phyloP scores from a whole-genome alignment of 371 early-diverging fungal species.

The Apophysomyces elegans region DNA sequence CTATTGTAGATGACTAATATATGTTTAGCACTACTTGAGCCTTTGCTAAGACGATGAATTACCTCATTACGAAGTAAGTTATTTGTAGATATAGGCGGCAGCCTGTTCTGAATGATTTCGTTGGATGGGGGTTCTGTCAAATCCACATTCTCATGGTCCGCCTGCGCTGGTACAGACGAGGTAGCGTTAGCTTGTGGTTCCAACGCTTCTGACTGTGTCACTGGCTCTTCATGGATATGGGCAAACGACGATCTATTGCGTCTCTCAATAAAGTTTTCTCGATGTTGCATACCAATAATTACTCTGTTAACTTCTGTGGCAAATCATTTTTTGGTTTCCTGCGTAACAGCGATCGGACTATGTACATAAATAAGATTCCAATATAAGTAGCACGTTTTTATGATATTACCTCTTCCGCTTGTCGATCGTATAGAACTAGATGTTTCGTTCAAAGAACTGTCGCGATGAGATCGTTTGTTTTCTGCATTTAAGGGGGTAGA shows the following conservation, averaged over 20 bases:
- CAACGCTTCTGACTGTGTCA: no score
- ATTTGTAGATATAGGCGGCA: no score
- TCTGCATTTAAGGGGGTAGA: conserved; percentile 5
- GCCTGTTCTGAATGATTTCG: no score
- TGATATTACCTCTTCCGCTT: neutral
- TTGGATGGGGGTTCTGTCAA: no score
- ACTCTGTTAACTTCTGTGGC: neutral
- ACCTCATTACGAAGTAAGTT: no score
- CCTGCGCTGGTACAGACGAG: no score
- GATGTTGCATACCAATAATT: neutral
- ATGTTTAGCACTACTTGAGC: no score
- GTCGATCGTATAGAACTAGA: neutral
- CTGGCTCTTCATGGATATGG: neutral
- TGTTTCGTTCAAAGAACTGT: neutral
- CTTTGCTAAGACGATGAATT: no score
- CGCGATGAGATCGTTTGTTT: neutral
- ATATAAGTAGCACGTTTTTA: neutral
- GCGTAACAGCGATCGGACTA: neutral
- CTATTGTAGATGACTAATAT: conserved; percentile 29
- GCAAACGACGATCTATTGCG: neutral
- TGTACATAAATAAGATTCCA: neutral
- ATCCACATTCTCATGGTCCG: no score
- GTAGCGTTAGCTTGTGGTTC: no score
- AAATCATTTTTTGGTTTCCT: conserved; percentile 4
- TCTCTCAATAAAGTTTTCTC: neutral